A percentile compares a stretch with the other conserved stretches of the same genome.
Conservation (phyloP, 441 rosid species). For the Breynia disticha region DNA sequence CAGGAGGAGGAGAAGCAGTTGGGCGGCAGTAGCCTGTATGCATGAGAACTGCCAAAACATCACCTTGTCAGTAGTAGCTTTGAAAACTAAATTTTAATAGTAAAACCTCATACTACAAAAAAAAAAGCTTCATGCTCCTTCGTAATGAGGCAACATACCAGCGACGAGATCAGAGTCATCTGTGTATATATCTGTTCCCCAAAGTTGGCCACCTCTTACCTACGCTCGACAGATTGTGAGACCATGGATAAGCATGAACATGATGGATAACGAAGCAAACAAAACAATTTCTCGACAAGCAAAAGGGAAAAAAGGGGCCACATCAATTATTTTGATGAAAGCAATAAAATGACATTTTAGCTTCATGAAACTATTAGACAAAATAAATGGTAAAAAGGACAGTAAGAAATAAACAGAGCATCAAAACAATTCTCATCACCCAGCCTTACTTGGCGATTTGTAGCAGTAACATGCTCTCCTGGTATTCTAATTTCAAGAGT, state of each 20-base stretch:
- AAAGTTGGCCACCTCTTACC: slow-evolving; percentile 96
- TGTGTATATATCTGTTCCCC: slow-evolving; percentile 98
- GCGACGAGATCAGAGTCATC: slow-evolving; percentile 99
- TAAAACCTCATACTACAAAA: background rate
- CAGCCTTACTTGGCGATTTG: slow-evolving; percentile 87
- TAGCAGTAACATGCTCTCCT: slow-evolving; percentile 96
- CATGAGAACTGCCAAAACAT: slow-evolving; percentile 79
- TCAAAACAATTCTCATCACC: background rate
- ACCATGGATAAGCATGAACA: background rate
- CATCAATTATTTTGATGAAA: too few relatives aligned
- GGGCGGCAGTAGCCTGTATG: slow-evolving; percentile 99
- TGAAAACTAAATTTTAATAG: slow-evolving; percentile 10
- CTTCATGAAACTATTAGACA: background rate
- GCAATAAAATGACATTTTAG: background rate
- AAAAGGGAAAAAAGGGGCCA: too few relatives aligned
- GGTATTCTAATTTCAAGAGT: slow-evolving; percentile 93
- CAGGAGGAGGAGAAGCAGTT: slow-evolving; percentile 97
- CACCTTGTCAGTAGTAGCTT: slow-evolving; percentile 21
- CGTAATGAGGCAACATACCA: slow-evolving; percentile 39
- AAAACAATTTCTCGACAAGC: background rate
- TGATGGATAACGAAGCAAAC: background rate
- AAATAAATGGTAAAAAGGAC: background rate
- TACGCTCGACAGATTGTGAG: slow-evolving; percentile 19
- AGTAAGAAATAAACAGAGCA: too few relatives aligned
- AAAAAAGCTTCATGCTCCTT: slow-evolving; percentile 1